Percentiles rank a stretch among this genome's conserved stretches.
Conservation (phyloP, 805 yeast species). For the Kodamaea nitidulidarum region DNA sequence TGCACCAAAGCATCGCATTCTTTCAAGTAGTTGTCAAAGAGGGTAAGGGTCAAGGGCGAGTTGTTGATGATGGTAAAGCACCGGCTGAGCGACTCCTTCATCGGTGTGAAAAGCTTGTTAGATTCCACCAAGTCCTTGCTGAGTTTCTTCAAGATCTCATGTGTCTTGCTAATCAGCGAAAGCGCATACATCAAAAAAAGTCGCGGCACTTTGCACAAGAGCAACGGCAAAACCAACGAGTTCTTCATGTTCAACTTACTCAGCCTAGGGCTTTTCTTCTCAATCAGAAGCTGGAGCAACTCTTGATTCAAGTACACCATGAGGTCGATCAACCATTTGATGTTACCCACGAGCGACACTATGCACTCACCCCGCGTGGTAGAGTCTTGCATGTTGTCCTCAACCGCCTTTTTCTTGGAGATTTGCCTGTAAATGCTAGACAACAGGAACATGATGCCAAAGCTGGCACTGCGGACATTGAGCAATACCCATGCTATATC, state of each 20-base stretch:
- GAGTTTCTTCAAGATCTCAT: conserved; percentile 52
- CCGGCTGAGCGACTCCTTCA: conserved; percentile 49
- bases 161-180: conserved; percentile 60
- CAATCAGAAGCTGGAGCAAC: conserved; percentile 43
- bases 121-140: conserved; percentile 46
- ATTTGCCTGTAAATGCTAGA: conserved; percentile 64
- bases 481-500: conserved; percentile 61
- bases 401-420: conserved; percentile 50
- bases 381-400: conserved; percentile 51
- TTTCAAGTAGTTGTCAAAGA: conserved; percentile 58
- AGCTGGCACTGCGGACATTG: conserved; percentile 66
- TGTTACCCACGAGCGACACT: conserved; percentile 63
- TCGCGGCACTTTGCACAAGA: conserved; percentile 68
- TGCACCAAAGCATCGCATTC: conserved; percentile 47
- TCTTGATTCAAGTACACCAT: conserved; percentile 73
- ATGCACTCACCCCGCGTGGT: conserved; percentile 60
- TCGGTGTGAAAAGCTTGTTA: conserved; percentile 43
- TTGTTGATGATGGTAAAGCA: conserved; percentile 45
- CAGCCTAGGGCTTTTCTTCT: conserved; percentile 17
- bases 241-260: conserved; percentile 23
- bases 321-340: conserved; percentile 83
- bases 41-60: conserved; percentile 52
- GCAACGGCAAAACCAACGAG: conserved; percentile 52
- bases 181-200: conserved; percentile 62
- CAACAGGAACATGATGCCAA: conserved; percentile 61